Evolutionary conservation across 352 stramenopile genomes (phyloP), one percentile per base, ranked within the genome.

Genomic region (Thalassiosira mediterranea): DNA sequence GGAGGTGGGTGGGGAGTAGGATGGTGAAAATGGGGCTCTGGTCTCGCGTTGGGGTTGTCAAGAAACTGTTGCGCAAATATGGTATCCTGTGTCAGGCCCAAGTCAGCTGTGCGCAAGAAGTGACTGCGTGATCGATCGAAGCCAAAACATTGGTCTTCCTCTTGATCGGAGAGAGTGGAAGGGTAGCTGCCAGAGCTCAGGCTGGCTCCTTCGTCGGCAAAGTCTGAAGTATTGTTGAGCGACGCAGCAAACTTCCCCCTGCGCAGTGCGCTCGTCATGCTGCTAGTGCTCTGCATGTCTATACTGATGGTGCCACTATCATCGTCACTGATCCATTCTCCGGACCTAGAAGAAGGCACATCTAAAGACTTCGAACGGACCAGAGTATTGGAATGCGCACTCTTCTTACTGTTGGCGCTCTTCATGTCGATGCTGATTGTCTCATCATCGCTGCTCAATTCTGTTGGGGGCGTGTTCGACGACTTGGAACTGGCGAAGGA

Each of bases 11-110:
- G 73, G 0, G 67, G 71, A 54, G 51, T 71, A 5, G 83, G 76
- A 69, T 86, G 76, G 61, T 87, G 72, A 72, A 76, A 86, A 54
- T 88, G 74, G 0, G 80, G 69, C n/a, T 90, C 72, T 13, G 73
- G 56, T 51, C 77, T 76, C 7, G 66, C 23, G 3, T 62, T 59
- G 13, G 69, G 64, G 56, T 81, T 47, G n/a, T 87, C 77, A 0
- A 81, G 47, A 48, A 80, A 76, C 47, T 81, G 72, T 52, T 84
- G 53, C 2, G 69, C 53, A 11, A 78, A 83, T 25, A 80, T 82
- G 5, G 77, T 88, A 29, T 83, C 72, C 38, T 83, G 74, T 23
- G 79, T 84, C 44, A 91, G 68, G 29, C 70, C 79, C 26, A 91
- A 48, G 52, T 91, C 81, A 13, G 84, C 66, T 0, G 84, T 84